These are phyloP conservation scores for Gracilaria domingensis DNA, from an alignment of 23 red algal species.

Conservation along the genomic window DNA sequence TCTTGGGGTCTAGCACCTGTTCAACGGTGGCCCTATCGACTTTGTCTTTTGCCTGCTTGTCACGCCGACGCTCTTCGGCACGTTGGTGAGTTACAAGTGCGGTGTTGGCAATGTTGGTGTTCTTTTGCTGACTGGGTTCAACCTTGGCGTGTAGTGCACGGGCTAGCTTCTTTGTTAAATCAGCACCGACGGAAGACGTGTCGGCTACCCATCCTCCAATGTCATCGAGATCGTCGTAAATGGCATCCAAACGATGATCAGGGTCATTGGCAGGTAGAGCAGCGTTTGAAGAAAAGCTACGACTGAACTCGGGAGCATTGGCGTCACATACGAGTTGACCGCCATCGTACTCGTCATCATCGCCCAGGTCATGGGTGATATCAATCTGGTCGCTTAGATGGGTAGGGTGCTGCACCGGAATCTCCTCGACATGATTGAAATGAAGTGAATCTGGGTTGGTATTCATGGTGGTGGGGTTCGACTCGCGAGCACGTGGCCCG, in stretches of 20 bases:
- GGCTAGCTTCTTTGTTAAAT: slow-evolving; percentile 43
- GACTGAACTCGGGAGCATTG: slow-evolving; percentile 2
- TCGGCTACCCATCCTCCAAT: slow-evolving; percentile 54
- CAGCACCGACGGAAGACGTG: slow-evolving; percentile 4
- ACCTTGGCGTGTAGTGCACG: neutral
- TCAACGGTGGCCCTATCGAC: slow-evolving; percentile 81
- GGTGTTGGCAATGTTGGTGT: slow-evolving; percentile 28
- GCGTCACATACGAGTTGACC: neutral
- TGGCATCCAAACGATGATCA: slow-evolving; percentile 51
- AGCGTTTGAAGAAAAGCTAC: neutral
- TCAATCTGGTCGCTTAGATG: neutral
- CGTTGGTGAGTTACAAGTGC: slow-evolving; percentile 46
- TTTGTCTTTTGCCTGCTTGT: slow-evolving; percentile 61
- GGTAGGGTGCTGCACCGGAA: neutral
- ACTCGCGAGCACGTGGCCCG: neutral
- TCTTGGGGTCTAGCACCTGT: slow-evolving; percentile 91
- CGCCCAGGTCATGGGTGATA: neutral
- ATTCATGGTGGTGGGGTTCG: neutral
- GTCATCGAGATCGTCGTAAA: slow-evolving; percentile 59
- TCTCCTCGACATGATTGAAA: slow-evolving; percentile 5
- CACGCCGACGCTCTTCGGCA: slow-evolving; percentile 68
- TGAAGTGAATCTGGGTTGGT: neutral
- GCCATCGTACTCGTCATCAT: slow-evolving; percentile 10
- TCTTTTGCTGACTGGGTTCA: neutral
- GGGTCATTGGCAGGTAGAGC: neutral